phyloP scores from a whole-genome alignment of 306 rosid species.

The Styphnolobium japonicum region DNA sequence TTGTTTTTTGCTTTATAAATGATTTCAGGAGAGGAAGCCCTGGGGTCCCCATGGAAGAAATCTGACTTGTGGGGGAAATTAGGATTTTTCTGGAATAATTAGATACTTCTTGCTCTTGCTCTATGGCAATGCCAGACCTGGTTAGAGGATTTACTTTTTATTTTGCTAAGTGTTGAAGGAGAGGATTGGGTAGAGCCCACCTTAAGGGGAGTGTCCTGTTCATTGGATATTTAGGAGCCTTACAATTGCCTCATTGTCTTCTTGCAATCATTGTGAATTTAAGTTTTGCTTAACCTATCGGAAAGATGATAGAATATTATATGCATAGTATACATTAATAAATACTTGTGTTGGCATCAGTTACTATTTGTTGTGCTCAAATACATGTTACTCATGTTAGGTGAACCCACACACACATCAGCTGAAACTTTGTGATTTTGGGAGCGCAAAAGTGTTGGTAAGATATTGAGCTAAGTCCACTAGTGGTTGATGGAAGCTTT shows the following conservation, averaged over 20 bases:
- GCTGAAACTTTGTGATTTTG: constrained; percentile 96
- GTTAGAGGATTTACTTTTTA: background rate
- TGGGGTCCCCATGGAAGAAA: background rate
- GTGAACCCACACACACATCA: constrained; percentile 99
- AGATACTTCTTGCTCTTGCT: background rate
- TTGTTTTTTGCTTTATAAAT: background rate
- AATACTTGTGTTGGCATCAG: background rate
- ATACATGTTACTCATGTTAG: constrained; percentile 47
- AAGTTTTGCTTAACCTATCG: background rate
- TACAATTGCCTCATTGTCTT: background rate
- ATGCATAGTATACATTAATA: background rate
- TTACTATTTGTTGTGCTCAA: constrained; percentile 26
- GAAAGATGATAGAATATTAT: constrained; percentile 17
- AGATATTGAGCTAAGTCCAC: constrained; percentile 34
- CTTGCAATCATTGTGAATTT: background rate
- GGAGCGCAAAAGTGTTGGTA: constrained; percentile 97
- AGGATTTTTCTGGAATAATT: background rate
- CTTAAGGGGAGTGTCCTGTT: background rate
- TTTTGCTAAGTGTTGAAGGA: background rate
- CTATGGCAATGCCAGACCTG: background rate
- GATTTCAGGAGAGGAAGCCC: background rate
- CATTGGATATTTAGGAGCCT: background rate
- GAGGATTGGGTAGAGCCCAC: background rate
- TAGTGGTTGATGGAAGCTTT: constrained; percentile 20
- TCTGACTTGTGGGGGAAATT: background rate